Evolutionary conservation across 2,329 filamentous ascomycete species (phyloP).

Genomic region (Scopulariopsis brevicaulis): DNA sequence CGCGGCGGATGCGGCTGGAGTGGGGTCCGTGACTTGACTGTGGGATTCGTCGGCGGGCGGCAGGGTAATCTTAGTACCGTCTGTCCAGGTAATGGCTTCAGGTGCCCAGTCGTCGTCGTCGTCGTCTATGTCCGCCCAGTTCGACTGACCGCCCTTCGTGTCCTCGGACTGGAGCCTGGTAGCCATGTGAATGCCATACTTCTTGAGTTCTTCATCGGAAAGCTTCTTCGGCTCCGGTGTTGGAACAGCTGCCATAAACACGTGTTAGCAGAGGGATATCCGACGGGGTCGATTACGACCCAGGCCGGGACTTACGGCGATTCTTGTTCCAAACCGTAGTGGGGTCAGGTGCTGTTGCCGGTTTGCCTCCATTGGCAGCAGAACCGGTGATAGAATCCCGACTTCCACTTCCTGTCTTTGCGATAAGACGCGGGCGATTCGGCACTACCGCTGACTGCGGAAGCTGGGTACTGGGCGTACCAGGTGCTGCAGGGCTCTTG

Average conservation of each 20-base stretch:
- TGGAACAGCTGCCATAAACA: constrained; percentile 35
- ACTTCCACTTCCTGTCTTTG: constrained; percentile 56
- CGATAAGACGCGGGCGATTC: constrained; percentile 61
- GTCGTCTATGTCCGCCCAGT: constrained; percentile 85
- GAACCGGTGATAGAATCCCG: constrained; percentile 35
- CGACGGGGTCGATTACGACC: constrained; percentile 7
- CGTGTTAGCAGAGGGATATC: constrained; percentile 13
- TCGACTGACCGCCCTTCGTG: constrained; percentile 54
- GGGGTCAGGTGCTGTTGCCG: constrained; percentile 50
- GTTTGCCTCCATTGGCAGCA: constrained; percentile 40
- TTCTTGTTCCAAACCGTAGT: constrained; percentile 86
- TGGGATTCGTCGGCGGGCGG: constrained; percentile 45
- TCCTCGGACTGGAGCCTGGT: constrained; percentile 69
- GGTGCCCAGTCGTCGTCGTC: constrained; percentile 83
- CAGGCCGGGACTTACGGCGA: constrained; percentile 45
- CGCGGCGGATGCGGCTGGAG: constrained; percentile 13
- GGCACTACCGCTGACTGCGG: constrained; percentile 28
- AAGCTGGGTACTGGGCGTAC: constrained; percentile 23
- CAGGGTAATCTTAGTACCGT: constrained; percentile 72
- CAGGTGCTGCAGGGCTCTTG: constrained; percentile 34
- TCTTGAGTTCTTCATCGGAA: constrained; percentile 78
- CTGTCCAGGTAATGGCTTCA: constrained; percentile 78
- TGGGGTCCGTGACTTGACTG: neutral
- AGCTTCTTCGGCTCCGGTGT: constrained; percentile 68
- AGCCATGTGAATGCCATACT: constrained; percentile 78